Evolutionary conservation across 768 basidiomycete species (phyloP), one percentile per base, ranked within the genome.

Genomic region (Tulasnella calospora): DNA sequence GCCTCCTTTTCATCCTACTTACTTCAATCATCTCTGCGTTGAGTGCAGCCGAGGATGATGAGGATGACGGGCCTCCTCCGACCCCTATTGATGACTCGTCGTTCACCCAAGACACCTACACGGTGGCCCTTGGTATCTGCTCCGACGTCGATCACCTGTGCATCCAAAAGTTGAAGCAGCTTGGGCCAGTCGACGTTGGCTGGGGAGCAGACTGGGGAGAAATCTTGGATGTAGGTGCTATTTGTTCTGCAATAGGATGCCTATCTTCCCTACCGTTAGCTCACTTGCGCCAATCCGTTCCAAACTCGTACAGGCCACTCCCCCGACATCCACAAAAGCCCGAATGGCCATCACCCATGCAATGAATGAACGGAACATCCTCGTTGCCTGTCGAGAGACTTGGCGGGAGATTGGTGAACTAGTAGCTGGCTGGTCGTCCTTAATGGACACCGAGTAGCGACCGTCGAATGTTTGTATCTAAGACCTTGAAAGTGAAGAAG

Each of bases 331-430:
- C 30, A 8, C 15, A 40, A n/a, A 35, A 41, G 69, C 79, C 19
- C 30, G 73, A 17, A 61, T 80, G 40, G 79, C 79, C 46, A 71
- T 79, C 44, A 47, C 72, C 12, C 67, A 80, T 47, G 79, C 79
- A 27, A 46, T 80, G 33, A 79, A 61, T 40, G 79, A 80, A 46
- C 12, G 72, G 27, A 74, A 46, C 27, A 79, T 80, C 17, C 61
- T 80, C n/a, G 79, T 80, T 35, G 80, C 46, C 9, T 80, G 79
- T 76, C 23, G 33, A 27, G 40, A 33, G 41, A n/a, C 17, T 44
- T 80, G 79, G 79, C 21, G 74, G 35, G 77, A 79, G 19, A 38
- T 79, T 57, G 76, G 46, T 17, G 75, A 46, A 38, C 33, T 69
- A 40, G 55, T 9, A 27, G 76, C 76, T 23, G 76, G 33, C 5